Evolutionary conservation across 116 monocot genomes (phyloP), one percentile per base, ranked within the genome.

Genomic region (Phalaenopsis hybrid): DNA sequence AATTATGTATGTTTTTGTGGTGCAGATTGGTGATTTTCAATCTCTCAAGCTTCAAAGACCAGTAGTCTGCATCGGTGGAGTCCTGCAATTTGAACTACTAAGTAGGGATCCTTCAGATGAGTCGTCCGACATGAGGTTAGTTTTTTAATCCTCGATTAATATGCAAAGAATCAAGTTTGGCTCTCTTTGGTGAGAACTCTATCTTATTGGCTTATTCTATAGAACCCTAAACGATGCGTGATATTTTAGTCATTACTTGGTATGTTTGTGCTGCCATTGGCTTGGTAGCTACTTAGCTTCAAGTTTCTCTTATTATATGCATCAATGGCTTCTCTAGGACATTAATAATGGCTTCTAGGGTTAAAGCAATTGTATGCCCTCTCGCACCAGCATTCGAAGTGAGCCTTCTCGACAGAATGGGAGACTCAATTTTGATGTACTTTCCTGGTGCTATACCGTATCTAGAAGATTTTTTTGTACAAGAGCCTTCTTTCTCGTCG

Each of bases 31-130:
- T 85, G 33, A 45, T 2, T 84, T 90, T 85, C 94, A 94, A 48
- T 83, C 86, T 41, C 91, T 94, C 79, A 92, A 86, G 84, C 90
- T 94, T 73, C 94, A 90, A 28, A 77, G 81, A 8, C 94, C 92
- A 45, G 88, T 84, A 65, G 57, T 94, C 52, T 94, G 94, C 84
- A 78, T 94, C 77, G 94, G 91, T 80, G 92, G 88, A 77, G 18
- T 92, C 33, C 49, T 94, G 74, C 88, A 89, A 77, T 87, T 94
- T 76, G 90, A 94, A 78, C 81, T 94, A n/a, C 20, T 90, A 57
- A 88, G 92, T 20, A 86, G 90, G 76, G 88, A 92, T 58, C 94
- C 55, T 15, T 2, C 55, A 15, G 13, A 15, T 55, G 16, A 55
- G 55, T 55, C 16, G 15, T 3, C 55, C 4, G 13, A 55, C 55